These are phyloP conservation scores for Kodamaea sp. DNA, from an alignment of 1,139 yeast species.

Conservation along the genomic window DNA sequence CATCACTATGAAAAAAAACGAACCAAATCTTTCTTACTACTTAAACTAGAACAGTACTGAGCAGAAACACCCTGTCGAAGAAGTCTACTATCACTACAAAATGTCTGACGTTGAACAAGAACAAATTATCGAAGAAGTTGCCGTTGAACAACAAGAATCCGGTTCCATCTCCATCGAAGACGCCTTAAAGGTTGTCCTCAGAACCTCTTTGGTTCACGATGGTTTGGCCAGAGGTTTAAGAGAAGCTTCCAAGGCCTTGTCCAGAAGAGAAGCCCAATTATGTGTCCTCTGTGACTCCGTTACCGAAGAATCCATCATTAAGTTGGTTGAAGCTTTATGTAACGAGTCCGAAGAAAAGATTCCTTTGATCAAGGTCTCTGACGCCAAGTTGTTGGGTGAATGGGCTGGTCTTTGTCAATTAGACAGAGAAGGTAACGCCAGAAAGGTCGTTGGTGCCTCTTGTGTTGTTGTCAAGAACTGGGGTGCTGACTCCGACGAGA, in stretches of 20 bases:
- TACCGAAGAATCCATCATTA: slow-evolving; percentile 95
- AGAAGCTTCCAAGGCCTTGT: slow-evolving; percentile 99
- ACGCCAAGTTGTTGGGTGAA: slow-evolving; percentile 99
- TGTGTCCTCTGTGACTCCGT: slow-evolving; percentile 98
- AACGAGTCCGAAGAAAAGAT: slow-evolving; percentile 96
- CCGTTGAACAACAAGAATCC: slow-evolving; percentile 81
- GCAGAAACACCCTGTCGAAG: slow-evolving; percentile 82
- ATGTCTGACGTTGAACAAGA: slow-evolving; percentile 91
- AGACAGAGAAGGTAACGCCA: slow-evolving; percentile 99
- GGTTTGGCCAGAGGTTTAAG: slow-evolving; percentile 99
- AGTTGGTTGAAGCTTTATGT: slow-evolving; percentile 99
- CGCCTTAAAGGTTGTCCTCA: slow-evolving; percentile 96
- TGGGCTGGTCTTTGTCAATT: slow-evolving; percentile 99
- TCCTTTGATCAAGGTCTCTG: slow-evolving; percentile 98
- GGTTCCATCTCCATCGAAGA: slow-evolving; percentile 96
- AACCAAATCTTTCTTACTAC: slow-evolving; percentile 6
- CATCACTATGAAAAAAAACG: slow-evolving; percentile 9
- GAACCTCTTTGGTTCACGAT: slow-evolving; percentile 97
- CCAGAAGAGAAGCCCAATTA: slow-evolving; percentile 97
- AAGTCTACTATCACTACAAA: slow-evolving; percentile 57
- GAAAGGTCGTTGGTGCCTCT: slow-evolving; percentile 99
- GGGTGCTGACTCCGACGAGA: slow-evolving; percentile 99
- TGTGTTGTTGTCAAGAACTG: slow-evolving; percentile 99
- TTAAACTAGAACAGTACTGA: slow-evolving; percentile 56
- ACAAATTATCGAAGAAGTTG: slow-evolving; percentile 82